A percentile compares a stretch with the other conserved stretches of the same genome.
phyloP scores from a whole-genome alignment of 805 yeast genomes.

The Starmerella powellii region DNA sequence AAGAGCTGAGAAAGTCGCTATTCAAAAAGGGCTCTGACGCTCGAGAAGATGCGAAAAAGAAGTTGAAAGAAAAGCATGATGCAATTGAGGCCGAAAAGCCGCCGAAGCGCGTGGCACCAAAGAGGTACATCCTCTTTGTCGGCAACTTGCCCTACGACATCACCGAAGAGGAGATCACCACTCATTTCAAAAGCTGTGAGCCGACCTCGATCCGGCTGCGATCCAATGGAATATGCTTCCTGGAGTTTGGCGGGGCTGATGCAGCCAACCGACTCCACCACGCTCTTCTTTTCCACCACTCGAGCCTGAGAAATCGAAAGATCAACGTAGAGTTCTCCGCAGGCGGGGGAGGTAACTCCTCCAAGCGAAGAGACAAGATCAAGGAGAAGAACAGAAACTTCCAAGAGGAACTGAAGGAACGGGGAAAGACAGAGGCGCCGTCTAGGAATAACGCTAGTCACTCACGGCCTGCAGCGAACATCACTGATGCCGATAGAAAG shows the following conservation, averaged over 20 bases:
- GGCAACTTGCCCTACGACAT: constrained; percentile 78
- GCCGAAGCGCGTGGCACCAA: constrained; percentile 22
- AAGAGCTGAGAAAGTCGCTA: constrained; percentile 24
- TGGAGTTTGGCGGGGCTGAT: constrained; percentile 63
- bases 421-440: too few relatives aligned
- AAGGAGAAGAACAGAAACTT: constrained; percentile 67
- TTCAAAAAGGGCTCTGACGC: constrained; percentile 20
- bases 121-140: constrained; percentile 68
- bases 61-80: constrained; percentile 27
- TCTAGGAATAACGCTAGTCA: too few relatives aligned
- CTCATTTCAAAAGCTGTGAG: constrained; percentile 55
- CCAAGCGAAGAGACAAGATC: constrained; percentile 46
- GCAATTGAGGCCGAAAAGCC: constrained; percentile 26
- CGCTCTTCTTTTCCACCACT: constrained; percentile 76
- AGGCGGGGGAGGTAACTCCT: constrained; percentile 94
- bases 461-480: background rate
- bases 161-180: constrained; percentile 46
- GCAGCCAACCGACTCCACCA: constrained; percentile 71
- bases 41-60: constrained; percentile 20
- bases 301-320: constrained; percentile 53
- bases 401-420: constrained; percentile 49
- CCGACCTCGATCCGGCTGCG: constrained; percentile 74
- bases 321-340: constrained; percentile 94
- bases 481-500: constrained; percentile 8
- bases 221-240: constrained; percentile 64